Base-by-base conservation (phyloP, 257 asterid species). In the Lantana camara region DNA sequence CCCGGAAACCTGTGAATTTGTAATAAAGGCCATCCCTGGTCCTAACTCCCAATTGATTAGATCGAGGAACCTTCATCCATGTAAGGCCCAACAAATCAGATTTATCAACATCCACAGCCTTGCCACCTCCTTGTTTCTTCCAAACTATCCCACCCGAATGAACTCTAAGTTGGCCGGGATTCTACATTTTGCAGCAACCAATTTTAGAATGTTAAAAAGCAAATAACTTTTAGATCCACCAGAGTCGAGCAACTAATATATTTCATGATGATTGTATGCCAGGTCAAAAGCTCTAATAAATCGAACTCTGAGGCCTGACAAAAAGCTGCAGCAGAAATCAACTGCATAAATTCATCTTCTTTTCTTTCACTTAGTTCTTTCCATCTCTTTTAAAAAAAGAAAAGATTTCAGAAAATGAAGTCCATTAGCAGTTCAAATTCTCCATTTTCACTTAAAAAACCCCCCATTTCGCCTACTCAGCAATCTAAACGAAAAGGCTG, bases 111-210 rank as follows among this genome's bases (percentile, higher is more conserved):
- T 94, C 96, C 59, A 90, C 93, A 4, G 93, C 84, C 80, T 88
- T 94, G 59, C 96, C 97, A 53, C 97, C 99, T 1, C 96, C 96
- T 72, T 73, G 95, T 77, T 94, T 94, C 90, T 86, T 94, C 99
- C 99, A 94, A 71, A 74, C 50, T 66, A 94, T 67, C 50, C 99
- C 99, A 45, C 86, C 82, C 11, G 96, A 74, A 68, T 90, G 90
- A 74, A 88, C 94, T 78, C 68, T 90, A 64, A 90, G 87, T 58
- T 84, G 95, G 44, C 99, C 99, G 20, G 95, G 95, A 44, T 85
- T 90, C 99, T 90, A 80, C 77, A 83, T 41, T 65, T 54, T 56
- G 37, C 17, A 72, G 54, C 17, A 38, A 5, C 59, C 48, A 5
- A 11, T 9, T 17, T 68, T 57, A 68, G 52, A 54, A 27, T 30